Evolutionary conservation across 2,329 filamentous ascomycete species (phyloP), one percentile per base, ranked within the genome.

Genomic region (Colletotrichum ledebouriae): DNA sequence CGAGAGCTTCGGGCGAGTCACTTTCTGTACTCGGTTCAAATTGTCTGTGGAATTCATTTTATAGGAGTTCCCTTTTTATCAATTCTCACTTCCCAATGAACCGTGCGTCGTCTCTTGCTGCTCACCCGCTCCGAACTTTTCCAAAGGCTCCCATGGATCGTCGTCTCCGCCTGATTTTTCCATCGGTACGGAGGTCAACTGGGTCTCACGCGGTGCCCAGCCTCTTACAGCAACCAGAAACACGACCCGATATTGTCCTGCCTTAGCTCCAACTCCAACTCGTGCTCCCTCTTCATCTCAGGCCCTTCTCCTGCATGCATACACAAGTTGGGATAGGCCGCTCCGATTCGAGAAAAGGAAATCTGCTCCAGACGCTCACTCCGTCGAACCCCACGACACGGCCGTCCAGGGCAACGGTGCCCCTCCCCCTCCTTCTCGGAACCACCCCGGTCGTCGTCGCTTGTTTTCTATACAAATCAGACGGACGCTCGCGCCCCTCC

Each of bases 381-480:
- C 6, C 25, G 34, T 33, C 47, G 57, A 50, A 59, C 44, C 57
- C 57, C 57, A 59, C 57, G 37, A 61, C 59, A 50, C 57, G 22
- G 33, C 59, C 56, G 53, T 59, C 60, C 60, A 64, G 46, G 60
- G 60, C 60, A 67, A 67, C 60, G 37, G 59, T 62, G 49, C 41
- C 59, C 59, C 59, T 56, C 59, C 50, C 41, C 49, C 39, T 62
- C 59, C 29, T 47, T 46, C 59, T 62, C 59, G 53, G 47, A 65
- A 20, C 61, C 29, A 49, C 65, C 61, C 61, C 46, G 62, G 55
- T 66, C 62, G 33, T 34, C 50, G 50, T 50, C 56, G 55, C 66
- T 65, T 65, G 41, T 25, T 65, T 69, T 56, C 62, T 53, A 56
- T 60, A 69, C 66, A 65, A 69, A 60, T 44, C 61, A 62, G 59